Evolutionary conservation across 345 rosid genomes (phyloP).

Genomic region (Eucalyptus caleyi): DNA sequence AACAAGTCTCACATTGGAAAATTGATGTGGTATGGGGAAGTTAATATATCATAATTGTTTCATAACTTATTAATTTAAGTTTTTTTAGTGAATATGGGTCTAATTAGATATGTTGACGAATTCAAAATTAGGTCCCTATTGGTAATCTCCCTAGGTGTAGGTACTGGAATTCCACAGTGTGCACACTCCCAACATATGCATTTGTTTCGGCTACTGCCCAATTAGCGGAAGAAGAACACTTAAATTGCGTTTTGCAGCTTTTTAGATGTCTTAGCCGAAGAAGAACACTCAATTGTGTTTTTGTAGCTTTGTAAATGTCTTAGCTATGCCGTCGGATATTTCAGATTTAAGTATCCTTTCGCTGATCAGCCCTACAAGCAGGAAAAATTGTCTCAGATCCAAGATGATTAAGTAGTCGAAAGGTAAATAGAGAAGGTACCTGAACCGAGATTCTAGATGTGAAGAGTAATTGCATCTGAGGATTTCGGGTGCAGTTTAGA

Average conservation of each 20-base stretch:
- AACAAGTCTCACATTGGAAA: background rate
- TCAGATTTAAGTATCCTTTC: slow-evolving; percentile 56
- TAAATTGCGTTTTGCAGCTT: no score
- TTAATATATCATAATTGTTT: background rate
- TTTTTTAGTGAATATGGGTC: no score
- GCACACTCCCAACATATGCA: no score
- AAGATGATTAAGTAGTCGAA: background rate
- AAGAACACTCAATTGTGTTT: background rate
- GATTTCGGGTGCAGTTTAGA: slow-evolving; percentile 3
- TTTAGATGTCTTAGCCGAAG: background rate
- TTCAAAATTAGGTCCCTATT: no score
- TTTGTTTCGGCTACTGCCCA: no score
- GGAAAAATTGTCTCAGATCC: background rate
- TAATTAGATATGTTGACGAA: no score
- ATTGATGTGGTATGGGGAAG: background rate
- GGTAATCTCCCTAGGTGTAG: no score
- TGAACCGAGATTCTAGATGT: no score
- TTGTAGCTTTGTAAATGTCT: slow-evolving; percentile 33
- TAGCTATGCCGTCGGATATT: slow-evolving; percentile 43
- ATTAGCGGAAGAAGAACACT: no score
- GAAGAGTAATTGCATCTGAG: slow-evolving; percentile 18
- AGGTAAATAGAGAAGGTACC: no score
- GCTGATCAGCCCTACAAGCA: slow-evolving; percentile 38
- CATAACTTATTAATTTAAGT: background rate
- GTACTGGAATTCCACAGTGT: no score